Conservation (phyloP, 208 protist species). For the Crithidia bombi region DNA sequence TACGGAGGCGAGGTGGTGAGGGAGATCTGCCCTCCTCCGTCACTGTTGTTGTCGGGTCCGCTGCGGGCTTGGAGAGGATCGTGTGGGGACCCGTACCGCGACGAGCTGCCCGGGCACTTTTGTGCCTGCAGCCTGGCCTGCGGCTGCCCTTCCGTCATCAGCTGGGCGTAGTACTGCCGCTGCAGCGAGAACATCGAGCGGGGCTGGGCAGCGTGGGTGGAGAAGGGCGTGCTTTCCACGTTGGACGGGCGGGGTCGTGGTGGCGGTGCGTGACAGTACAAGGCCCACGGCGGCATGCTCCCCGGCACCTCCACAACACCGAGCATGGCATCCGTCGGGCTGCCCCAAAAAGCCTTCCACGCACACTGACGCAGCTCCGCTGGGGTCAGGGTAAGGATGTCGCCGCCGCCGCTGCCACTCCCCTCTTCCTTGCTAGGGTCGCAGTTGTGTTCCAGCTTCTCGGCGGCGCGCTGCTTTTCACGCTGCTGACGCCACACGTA, state of each 20-base stretch:
- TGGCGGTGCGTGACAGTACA: slow-evolving; percentile 23
- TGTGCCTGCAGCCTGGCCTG: background rate
- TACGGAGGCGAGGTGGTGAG: slow-evolving; percentile 15
- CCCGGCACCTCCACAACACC: slow-evolving; percentile 45
- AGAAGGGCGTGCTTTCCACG: too few species aligned
- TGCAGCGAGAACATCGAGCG: slow-evolving; percentile 18
- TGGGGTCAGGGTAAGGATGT: background rate
- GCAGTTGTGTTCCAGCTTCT: background rate
- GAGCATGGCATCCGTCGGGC: slow-evolving; percentile 51
- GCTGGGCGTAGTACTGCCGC: slow-evolving; percentile 32
- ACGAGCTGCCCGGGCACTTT: background rate
- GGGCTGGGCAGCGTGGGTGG: background rate
- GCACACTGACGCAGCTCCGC: slow-evolving; percentile 11
- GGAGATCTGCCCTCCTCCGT: background rate
- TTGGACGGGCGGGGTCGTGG: too few species aligned
- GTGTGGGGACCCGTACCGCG: background rate
- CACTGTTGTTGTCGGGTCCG: background rate
- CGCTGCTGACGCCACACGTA: slow-evolving; percentile 24
- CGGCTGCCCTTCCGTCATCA: slow-evolving; percentile 10
- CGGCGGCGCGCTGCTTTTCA: background rate
- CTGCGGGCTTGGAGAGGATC: too few species aligned
- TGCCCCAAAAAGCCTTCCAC: slow-evolving; percentile 36
- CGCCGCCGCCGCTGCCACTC: background rate
- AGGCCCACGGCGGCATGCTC: slow-evolving; percentile 41
- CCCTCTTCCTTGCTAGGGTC: background rate